A percentile compares a stretch with the other conserved stretches of the same genome.
Evolutionary conservation across 192 early-diverging fungal species (phyloP).

Genomic region (Fimicolochytrium jonesii): DNA sequence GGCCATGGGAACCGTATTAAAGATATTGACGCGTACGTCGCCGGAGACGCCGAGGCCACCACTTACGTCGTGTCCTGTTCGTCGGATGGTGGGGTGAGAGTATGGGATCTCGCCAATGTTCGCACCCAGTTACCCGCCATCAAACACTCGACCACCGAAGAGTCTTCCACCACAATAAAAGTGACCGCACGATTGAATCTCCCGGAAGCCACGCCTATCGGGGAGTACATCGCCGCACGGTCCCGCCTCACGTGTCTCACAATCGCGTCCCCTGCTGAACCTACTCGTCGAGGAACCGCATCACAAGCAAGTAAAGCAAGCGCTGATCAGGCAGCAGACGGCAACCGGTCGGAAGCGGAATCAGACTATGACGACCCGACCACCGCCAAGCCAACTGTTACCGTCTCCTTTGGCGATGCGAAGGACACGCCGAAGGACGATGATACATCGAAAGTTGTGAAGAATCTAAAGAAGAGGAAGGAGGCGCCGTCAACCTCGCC

Average conservation of each 20-base stretch:
- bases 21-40: slow-evolving; percentile 32
- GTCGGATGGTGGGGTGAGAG: slow-evolving; percentile 41
- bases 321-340: background rate
- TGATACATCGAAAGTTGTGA: background rate
- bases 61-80: slow-evolving; percentile 38
- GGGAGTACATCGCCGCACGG: slow-evolving; percentile 42
- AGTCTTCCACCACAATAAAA: background rate
- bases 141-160: background rate
- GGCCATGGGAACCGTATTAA: slow-evolving; percentile 43
- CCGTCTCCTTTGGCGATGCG: slow-evolving; percentile 4
- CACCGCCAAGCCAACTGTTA: slow-evolving; percentile 6
- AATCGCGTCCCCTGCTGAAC: slow-evolving; percentile 13
- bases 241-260: slow-evolving; percentile 42
- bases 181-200: background rate
- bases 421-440: background rate
- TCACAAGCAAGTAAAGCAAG: background rate
- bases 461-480: slow-evolving; percentile 5
- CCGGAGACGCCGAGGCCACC: background rate
- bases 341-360: slow-evolving; percentile 12
- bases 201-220: slow-evolving; percentile 10
- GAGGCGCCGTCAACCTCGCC: background rate
- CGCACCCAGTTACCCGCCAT: background rate
- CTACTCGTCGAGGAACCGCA: background rate
- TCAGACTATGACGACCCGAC: slow-evolving; percentile 8
- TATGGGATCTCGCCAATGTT: slow-evolving; percentile 42